Conservation (phyloP, 768 basidiomycete genomes). For the Pisolithus tinctorius region DNA sequence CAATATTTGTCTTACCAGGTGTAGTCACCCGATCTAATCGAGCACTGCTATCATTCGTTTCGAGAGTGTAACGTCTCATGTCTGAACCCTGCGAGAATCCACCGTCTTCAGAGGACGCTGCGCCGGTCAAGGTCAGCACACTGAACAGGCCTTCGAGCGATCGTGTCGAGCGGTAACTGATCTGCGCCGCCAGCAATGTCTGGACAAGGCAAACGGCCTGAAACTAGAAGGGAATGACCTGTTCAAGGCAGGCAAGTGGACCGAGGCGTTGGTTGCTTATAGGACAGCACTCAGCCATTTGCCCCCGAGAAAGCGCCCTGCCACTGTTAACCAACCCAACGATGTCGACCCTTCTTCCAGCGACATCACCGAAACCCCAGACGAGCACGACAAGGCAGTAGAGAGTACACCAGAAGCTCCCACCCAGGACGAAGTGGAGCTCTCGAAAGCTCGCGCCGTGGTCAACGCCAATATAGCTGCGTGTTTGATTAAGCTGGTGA, state of each 20-base stretch:
- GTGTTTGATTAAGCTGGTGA: slow-evolving; percentile 72
- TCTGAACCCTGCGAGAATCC: slow-evolving; percentile 1
- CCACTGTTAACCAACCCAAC: slow-evolving; percentile 11
- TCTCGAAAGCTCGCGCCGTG: slow-evolving; percentile 57
- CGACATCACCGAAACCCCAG: slow-evolving; percentile 4
- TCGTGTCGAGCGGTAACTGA: not conserved
- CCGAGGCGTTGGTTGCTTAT: slow-evolving; percentile 67
- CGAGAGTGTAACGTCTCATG: not conserved
- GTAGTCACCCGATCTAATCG: not conserved
- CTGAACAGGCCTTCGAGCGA: not conserved
- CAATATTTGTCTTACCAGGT: not conserved
- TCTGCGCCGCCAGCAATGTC: slow-evolving; percentile 29
- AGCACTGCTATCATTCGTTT: not conserved
- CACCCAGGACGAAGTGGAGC: slow-evolving; percentile 37
- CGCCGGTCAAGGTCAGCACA: not conserved
- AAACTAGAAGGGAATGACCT: slow-evolving; percentile 72
- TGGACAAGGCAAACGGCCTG: slow-evolving; percentile 49
- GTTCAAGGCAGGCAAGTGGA: slow-evolving; percentile 62
- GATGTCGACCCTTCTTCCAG: slow-evolving; percentile 16
- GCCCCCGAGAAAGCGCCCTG: slow-evolving; percentile 38
- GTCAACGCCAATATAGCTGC: slow-evolving; percentile 87
- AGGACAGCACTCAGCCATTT: slow-evolving; percentile 58
- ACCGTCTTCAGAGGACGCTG: not conserved
- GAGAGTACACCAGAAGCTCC: slow-evolving; percentile 13
- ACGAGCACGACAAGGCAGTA: slow-evolving; percentile 15